These are phyloP conservation scores for Dactylellina parvicollis DNA, from an alignment of 2,329 filamentous ascomycete genomes.

Conservation along the genomic window DNA sequence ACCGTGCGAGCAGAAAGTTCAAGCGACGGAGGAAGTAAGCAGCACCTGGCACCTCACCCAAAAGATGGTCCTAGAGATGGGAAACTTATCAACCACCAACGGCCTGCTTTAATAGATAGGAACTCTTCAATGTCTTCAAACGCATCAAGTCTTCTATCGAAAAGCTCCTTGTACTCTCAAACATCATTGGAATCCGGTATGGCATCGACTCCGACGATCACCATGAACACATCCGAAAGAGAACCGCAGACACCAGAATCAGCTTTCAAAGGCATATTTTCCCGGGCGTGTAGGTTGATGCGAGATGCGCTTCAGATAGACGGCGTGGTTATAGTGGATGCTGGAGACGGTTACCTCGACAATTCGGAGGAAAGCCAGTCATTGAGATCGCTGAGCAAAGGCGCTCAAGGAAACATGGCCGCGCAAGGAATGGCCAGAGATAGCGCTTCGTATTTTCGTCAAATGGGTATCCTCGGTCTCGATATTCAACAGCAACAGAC, in stretches of 20 bases:
- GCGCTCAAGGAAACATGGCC: background rate
- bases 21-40: constrained; percentile 49
- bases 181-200: constrained; percentile 42
- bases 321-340: constrained; percentile 57
- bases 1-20: constrained; percentile 25
- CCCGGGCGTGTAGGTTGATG: constrained; percentile 56
- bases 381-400: constrained; percentile 14
- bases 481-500: constrained; percentile 14
- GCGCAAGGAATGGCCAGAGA: constrained; percentile 19
- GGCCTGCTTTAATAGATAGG: constrained; percentile 44
- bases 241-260: constrained; percentile 52
- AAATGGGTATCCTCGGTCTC: constrained; percentile 36
- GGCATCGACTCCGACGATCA: constrained; percentile 53
- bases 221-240: constrained; percentile 26
- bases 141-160: constrained; percentile 34
- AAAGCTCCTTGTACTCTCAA: constrained; percentile 36
- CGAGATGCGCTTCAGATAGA: constrained; percentile 56
- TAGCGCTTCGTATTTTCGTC: constrained; percentile 20
- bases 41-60: constrained; percentile 28
- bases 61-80: constrained; percentile 39
- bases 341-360: constrained; percentile 5
- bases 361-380: constrained; percentile 34
- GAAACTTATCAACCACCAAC: constrained; percentile 40
- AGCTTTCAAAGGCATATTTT: constrained; percentile 56
- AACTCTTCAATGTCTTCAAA: constrained; percentile 46